Conservation (phyloP, 2,329 filamentous ascomycete genomes). For the Zasmidium cellare region DNA sequence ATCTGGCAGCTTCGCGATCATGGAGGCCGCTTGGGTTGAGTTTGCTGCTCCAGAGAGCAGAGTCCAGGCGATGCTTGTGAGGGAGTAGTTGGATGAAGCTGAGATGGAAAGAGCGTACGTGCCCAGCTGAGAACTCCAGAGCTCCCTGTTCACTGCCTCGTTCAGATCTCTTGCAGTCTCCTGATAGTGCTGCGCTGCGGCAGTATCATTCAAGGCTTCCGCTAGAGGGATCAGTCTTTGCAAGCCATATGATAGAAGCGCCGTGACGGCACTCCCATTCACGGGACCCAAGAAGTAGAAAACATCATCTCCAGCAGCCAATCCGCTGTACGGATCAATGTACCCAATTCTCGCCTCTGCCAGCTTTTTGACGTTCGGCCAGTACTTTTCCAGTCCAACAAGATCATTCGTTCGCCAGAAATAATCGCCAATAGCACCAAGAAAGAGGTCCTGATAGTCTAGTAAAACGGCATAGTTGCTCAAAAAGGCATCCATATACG, state of each 20-base stretch:
- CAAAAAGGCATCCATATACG: slow-evolving; percentile 9
- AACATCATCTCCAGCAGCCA: slow-evolving; percentile 22
- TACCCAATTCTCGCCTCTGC: slow-evolving; percentile 23
- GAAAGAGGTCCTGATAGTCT: slow-evolving; percentile 36
- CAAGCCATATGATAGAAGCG: slow-evolving; percentile 30
- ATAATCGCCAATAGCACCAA: slow-evolving; percentile 31
- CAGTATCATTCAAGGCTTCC: slow-evolving; percentile 31
- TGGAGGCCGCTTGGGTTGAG: slow-evolving; percentile 29
- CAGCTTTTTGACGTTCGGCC: slow-evolving; percentile 29
- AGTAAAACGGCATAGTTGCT: slow-evolving; percentile 20
- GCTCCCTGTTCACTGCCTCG: slow-evolving; percentile 31
- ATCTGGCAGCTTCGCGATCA: slow-evolving; percentile 32
- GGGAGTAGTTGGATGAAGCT: slow-evolving; percentile 34
- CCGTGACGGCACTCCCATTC: slow-evolving; percentile 33
- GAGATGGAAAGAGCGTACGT: slow-evolving; percentile 33
- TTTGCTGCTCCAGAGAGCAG: slow-evolving; percentile 39
- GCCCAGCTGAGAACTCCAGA: slow-evolving; percentile 37
- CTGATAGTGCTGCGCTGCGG: slow-evolving; percentile 26
- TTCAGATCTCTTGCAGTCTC: slow-evolving; percentile 24
- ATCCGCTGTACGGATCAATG: slow-evolving; percentile 30
- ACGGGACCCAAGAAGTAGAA: slow-evolving; percentile 32
- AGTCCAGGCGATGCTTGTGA: slow-evolving; percentile 36
- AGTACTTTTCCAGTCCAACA: slow-evolving; percentile 21
- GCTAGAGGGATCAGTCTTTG: slow-evolving; percentile 31
- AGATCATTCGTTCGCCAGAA: slow-evolving; percentile 28